phyloP scores from a whole-genome alignment of 768 basidiomycete species.

The Tylopilus felleus region DNA sequence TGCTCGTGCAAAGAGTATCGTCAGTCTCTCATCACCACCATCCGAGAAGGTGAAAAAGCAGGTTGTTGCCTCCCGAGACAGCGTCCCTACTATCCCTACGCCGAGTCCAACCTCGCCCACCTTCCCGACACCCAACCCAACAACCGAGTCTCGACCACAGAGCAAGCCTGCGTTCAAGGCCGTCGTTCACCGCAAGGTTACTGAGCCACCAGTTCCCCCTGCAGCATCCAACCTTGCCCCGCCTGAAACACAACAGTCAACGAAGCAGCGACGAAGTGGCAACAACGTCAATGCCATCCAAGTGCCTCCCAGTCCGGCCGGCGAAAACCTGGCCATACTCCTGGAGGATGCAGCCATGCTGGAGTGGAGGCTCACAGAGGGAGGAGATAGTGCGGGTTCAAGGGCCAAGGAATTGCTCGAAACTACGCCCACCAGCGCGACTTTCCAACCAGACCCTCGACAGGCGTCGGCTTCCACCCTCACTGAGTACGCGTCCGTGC shows the following conservation, averaged over 20 bases:
- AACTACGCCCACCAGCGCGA: constrained; percentile 25
- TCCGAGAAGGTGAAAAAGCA: constrained; percentile 1
- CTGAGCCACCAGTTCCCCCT: constrained; percentile 32
- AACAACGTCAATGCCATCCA: constrained; percentile 22
- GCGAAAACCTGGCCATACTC: constrained; percentile 50
- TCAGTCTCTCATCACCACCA: background rate
- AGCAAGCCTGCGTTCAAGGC: constrained; percentile 43
- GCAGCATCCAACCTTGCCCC: constrained; percentile 12
- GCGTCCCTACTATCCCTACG: background rate
- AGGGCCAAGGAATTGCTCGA: constrained; percentile 10
- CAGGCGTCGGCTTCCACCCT: constrained; percentile 22
- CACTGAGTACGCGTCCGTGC: constrained; percentile 13
- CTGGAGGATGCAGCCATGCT: constrained; percentile 57
- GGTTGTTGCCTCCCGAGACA: background rate
- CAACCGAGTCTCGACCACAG: constrained; percentile 2
- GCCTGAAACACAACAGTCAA: constrained; percentile 27
- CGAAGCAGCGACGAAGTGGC: constrained; percentile 29
- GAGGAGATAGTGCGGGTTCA: constrained; percentile 34
- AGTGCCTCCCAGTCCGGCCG: constrained; percentile 44
- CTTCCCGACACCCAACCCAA: constrained; percentile 7
- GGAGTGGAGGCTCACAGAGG: constrained; percentile 46
- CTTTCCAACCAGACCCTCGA: constrained; percentile 22
- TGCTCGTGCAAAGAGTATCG: background rate
- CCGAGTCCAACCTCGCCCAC: constrained; percentile 6
- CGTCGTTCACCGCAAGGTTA: constrained; percentile 55